Evolutionary conservation across 1,284 basidiomycete genomes (phyloP), one percentile per base, ranked within the genome.

Genomic region (Sporisorium scitamineum): DNA sequence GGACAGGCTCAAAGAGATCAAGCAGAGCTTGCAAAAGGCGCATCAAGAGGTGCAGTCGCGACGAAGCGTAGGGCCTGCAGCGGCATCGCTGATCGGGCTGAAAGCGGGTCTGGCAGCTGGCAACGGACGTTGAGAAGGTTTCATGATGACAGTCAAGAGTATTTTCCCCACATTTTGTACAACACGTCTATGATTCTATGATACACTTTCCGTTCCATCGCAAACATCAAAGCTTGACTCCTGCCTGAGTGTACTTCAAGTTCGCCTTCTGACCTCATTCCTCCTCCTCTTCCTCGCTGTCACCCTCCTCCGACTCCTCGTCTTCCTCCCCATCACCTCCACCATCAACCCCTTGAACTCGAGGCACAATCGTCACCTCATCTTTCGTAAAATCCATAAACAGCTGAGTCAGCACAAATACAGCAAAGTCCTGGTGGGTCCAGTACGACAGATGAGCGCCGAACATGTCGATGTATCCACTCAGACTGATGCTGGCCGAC

Each of bases 381-480:
- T 63, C 62, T n/a, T 42, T 54, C 27, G 54, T 69, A 11, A 68
- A 76, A 22, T 78, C 76, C 66, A 67, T 64, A 37, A 83, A 75
- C 26, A 84, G 58, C 76, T 84, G 81, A 3, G 74, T 70, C 11
- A 85, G 60, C 2, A 82, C 68, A 41, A 83, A 82, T 11, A 71
- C 78, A 53, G 81, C 76, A 53, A 85, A 83, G 26, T 74, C 54
- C 8, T 62, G 51, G 50, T 76, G 76, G 1, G 72, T 75, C 83
- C 83, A 85, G 61, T 85, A 85, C 27, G 69, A 62, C 45, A 81
- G 66, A 51, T 84, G 82, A 0, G 78, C 73, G 22, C 72, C 75
- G 18, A 84, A 61, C 74, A 82, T 80, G 53, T 84, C 81, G 32
- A 78, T 50, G 37, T 80, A 78, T 26, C 70, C 69, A 54, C 74